Percentiles rank a stretch among this genome's conserved stretches.
phyloP scores from a whole-genome alignment of 768 basidiomycete genomes.

The Phylloporus sp. region DNA sequence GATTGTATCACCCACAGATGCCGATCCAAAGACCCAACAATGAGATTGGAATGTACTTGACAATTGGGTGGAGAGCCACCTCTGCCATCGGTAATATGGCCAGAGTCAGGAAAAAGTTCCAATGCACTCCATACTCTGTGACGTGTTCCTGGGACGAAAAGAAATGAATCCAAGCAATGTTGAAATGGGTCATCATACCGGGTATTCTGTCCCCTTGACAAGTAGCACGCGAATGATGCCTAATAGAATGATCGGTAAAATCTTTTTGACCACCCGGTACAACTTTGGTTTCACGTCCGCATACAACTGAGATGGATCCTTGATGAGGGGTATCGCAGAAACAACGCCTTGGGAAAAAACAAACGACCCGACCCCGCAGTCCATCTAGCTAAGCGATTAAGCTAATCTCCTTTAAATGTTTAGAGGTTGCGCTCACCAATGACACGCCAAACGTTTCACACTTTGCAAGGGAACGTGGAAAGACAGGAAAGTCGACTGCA shows the following conservation, averaged over 20 bases:
- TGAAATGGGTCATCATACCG: constrained; percentile 48
- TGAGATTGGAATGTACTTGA: constrained; percentile 54
- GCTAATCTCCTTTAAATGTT: not conserved
- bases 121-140: constrained; percentile 94
- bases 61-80: constrained; percentile 63
- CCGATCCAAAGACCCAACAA: constrained; percentile 61
- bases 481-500: constrained; percentile 93
- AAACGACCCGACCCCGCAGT: constrained; percentile 94
- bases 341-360: constrained; percentile 94
- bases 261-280: constrained; percentile 47
- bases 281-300: constrained; percentile 52
- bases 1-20: constrained; percentile 40
- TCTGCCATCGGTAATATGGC: constrained; percentile 75
- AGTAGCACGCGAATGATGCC: constrained; percentile 76
- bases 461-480: constrained; percentile 84
- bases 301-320: constrained; percentile 51
- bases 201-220: constrained; percentile 93
- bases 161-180: not conserved
- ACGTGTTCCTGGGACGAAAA: constrained; percentile 71
- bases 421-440: constrained; percentile 52
- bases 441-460: constrained; percentile 94
- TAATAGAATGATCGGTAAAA: constrained; percentile 62
- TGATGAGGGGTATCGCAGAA: constrained; percentile 79
- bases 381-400: constrained; percentile 65
- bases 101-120: constrained; percentile 98